Base-by-base conservation (phyloP, 352 stramenopile genomes). In the Phytophthora europaea region DNA sequence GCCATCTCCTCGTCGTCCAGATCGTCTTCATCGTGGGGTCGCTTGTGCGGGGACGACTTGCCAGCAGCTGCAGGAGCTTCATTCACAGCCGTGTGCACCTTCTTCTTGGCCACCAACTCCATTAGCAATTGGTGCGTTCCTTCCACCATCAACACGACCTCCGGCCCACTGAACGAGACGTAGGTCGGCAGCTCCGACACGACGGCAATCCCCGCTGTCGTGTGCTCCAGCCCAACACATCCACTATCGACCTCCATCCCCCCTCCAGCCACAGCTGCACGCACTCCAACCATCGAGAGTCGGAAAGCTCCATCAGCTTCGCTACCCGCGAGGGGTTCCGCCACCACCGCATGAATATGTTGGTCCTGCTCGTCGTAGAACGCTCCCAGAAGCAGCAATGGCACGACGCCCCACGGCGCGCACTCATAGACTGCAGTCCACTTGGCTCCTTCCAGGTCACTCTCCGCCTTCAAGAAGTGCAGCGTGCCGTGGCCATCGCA, bases 401-500 rank as follows among this genome's bases (percentile, higher is more conserved):
- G 67, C 20, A 68, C 67, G 4, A 70, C 67, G 5, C 73, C 68
- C 50, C 87, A 67, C 47, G 87, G 85, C 13, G 76, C 64, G 63
- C 85, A 92, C 48, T 91, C 78, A 55, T 91, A 91, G 31, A 89
- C 20, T 0, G 69, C 26, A 36, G 65, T 72, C 83, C 85, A 93
- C 15, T 70, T 73, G 15, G 73, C 50, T 34, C 65, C 79, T 34
- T 72, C 23, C 7, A 71, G 43, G 3, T 80, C 70, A 0, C 56
- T 59, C 20, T 83, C 70, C 6, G 72, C 75, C 70, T 85, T 84
- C 13, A 93, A 31, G 56, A 91, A 82, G 38, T 85, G 69, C 52
- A 95, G n/a, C 31, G 67, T 76, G 6, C 85, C 87, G 22, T 82
- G 76, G 31, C 88, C 88, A 45, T 95, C 88, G 58, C 83, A 85